phyloP scores from a whole-genome alignment of 495 filamentous ascomycete genomes.

The Clavariopsis aquatica region DNA sequence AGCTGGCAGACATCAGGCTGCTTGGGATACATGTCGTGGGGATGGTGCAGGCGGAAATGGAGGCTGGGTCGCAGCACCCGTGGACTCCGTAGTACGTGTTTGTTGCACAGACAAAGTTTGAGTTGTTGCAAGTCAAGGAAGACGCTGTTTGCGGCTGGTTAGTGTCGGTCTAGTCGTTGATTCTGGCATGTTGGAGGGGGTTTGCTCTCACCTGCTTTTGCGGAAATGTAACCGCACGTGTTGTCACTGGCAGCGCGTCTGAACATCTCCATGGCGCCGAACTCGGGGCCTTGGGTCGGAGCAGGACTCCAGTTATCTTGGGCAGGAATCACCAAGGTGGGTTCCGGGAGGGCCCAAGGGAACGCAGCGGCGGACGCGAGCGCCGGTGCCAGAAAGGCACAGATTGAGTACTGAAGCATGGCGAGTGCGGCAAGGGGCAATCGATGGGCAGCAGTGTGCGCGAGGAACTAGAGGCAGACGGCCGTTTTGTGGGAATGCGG shows the following conservation, averaged over 20 bases:
- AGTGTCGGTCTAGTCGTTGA: conserved; percentile 4
- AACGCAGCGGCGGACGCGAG: conserved; percentile 33
- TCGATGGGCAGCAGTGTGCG: neutral
- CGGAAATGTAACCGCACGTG: conserved; percentile 34
- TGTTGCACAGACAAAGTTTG: conserved; percentile 31
- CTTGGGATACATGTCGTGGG: conserved; percentile 34
- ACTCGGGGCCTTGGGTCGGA: conserved; percentile 25
- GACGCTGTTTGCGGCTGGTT: conserved; percentile 8
- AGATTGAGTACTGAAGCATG: conserved; percentile 31
- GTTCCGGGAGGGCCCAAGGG: conserved; percentile 30
- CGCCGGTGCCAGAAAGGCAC: conserved; percentile 33
- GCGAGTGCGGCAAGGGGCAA: neutral
- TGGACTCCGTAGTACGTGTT: conserved; percentile 32
- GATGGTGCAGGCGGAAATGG: conserved; percentile 22
- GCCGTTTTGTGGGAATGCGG: neutral
- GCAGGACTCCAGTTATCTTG: conserved; percentile 34
- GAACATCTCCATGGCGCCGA: conserved; percentile 31
- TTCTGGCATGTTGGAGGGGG: neutral
- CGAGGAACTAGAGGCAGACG: neutral
- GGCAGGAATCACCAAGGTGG: conserved; percentile 26
- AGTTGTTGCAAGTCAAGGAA: conserved; percentile 34
- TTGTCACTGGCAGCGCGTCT: conserved; percentile 24
- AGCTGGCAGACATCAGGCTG: conserved; percentile 25
- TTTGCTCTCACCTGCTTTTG: conserved; percentile 9
- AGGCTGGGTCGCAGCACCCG: conserved; percentile 34